Conservation (phyloP, 2,329 filamentous ascomycete species). For the Penicillium polonicum region DNA sequence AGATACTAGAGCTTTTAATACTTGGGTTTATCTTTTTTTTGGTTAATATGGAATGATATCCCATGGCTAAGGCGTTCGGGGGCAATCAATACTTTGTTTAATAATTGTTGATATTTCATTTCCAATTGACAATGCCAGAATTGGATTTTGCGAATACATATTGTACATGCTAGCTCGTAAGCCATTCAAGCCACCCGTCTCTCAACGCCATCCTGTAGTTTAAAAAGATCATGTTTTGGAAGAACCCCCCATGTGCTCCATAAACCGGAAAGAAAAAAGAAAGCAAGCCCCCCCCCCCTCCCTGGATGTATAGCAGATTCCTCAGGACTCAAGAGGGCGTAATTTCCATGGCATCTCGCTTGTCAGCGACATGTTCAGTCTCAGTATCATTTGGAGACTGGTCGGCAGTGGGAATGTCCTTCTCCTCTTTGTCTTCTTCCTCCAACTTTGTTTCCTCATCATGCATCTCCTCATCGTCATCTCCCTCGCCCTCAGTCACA, state of each 20-base stretch:
- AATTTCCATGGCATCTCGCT: slow-evolving; percentile 17
- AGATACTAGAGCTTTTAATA: slow-evolving; percentile 5
- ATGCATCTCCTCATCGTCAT: slow-evolving; percentile 21
- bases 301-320: not conserved
- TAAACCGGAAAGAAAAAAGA: not conserved
- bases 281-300: not conserved
- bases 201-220: slow-evolving; percentile 2
- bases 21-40: not conserved
- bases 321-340: slow-evolving; percentile 7
- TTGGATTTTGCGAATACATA: slow-evolving; percentile 5
- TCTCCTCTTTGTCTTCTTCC: slow-evolving; percentile 7
- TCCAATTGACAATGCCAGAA: slow-evolving; percentile 1
- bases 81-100: not conserved
- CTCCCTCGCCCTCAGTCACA: slow-evolving; percentile 14
- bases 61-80: slow-evolving; percentile 17
- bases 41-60: slow-evolving; percentile 19
- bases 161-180: slow-evolving; percentile 13
- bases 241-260: not conserved
- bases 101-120: slow-evolving; percentile 2
- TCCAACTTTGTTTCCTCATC: slow-evolving; percentile 16
- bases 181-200: not conserved
- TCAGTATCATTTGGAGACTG: slow-evolving; percentile 11
- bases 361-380: slow-evolving; percentile 5
- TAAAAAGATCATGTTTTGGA: not conserved
- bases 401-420: not conserved